These are phyloP conservation scores for Aspergillus biplanus DNA, from an alignment of 495 filamentous ascomycete genomes.

Conservation along the genomic window DNA sequence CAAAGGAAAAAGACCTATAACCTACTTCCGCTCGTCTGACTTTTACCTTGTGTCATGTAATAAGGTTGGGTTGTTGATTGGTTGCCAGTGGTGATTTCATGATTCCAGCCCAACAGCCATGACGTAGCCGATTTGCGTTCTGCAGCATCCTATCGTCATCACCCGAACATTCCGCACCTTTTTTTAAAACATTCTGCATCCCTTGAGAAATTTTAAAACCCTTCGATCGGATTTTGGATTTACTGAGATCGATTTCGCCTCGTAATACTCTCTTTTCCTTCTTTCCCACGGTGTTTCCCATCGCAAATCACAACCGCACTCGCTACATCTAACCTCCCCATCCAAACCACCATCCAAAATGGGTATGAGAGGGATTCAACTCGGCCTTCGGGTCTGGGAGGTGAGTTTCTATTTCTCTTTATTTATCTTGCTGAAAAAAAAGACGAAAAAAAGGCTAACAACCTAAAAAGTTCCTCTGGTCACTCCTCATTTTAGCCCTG, in stretches of 20 bases:
- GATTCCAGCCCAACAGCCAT: conserved; percentile 32
- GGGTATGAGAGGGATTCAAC: conserved; percentile 34
- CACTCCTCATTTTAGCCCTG: conserved; percentile 68
- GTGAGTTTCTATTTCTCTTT: conserved; percentile 26
- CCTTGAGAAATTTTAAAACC: conserved; percentile 5
- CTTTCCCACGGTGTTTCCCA: no score
- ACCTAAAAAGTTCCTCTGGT: conserved; percentile 62
- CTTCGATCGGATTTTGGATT: no score
- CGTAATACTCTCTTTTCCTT: no score
- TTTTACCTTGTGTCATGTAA: no score
- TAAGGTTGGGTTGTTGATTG: conserved; percentile 4
- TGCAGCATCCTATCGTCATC: conserved; percentile 37
- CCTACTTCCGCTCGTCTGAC: no score
- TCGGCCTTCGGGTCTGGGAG: conserved; percentile 46
- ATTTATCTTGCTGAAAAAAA: conserved; percentile 3
- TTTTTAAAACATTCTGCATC: conserved; percentile 20
- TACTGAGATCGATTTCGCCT: not conserved
- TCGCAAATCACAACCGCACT: not conserved
- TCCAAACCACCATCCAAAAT: conserved; percentile 24
- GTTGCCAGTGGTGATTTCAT: conserved; percentile 26
- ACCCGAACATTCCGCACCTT: conserved; percentile 38
- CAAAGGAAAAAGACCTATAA: not conserved
- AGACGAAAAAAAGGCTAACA: conserved; percentile 13
- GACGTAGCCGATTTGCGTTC: conserved; percentile 37
- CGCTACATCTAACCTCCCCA: conserved; percentile 4